These are phyloP conservation scores for Aspergillus leporis DNA, from an alignment of 495 filamentous ascomycete genomes.

Conservation along the genomic window DNA sequence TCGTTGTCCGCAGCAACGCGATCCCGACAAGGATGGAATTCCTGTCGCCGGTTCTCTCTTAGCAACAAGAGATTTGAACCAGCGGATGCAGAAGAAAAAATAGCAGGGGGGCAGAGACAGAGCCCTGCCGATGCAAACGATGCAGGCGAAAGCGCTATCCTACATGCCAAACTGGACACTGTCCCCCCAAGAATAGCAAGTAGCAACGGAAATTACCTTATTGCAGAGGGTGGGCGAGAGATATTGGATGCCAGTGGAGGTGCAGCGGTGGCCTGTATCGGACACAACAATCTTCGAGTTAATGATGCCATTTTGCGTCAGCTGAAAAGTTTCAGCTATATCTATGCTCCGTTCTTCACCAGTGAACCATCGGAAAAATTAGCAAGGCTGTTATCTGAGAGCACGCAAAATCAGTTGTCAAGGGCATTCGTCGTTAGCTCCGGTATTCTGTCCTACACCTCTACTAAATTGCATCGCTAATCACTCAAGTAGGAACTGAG, in stretches of 20 bases:
- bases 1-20: neutral
- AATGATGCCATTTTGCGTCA: constrained; percentile 33
- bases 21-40: neutral
- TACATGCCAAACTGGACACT: neutral
- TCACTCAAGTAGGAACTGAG: constrained; percentile 48
- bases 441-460: constrained; percentile 24
- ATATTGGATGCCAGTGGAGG: constrained; percentile 53
- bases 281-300: constrained; percentile 22
- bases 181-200: neutral
- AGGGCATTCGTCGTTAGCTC: constrained; percentile 49
- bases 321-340: constrained; percentile 33
- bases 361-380: constrained; percentile 33
- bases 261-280: constrained; percentile 32
- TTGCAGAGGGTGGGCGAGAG: neutral
- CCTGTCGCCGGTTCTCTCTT: too few species aligned
- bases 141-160: neutral
- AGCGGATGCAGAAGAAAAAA: neutral
- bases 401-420: constrained; percentile 24
- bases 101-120: neutral
- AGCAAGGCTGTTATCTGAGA: constrained; percentile 18
- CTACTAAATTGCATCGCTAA: constrained; percentile 4
- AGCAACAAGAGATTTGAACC: neutral
- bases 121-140: neutral
- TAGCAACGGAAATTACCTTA: neutral
- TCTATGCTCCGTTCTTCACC: constrained; percentile 42